These are phyloP conservation scores for Lepidium africanum DNA, from an alignment of 345 rosid genomes.

Conservation along the genomic window DNA sequence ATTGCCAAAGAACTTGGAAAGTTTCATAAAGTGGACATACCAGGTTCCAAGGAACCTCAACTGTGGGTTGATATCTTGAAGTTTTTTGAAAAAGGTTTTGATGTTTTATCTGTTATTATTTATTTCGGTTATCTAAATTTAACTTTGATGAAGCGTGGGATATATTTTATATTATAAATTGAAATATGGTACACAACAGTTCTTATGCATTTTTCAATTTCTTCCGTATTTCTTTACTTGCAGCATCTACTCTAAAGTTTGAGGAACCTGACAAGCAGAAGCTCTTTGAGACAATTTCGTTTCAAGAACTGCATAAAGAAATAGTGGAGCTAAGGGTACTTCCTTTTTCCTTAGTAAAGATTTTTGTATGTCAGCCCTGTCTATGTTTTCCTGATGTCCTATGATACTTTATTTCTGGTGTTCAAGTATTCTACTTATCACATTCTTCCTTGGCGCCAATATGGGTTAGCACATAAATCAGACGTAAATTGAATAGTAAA, in stretches of 20 bases:
- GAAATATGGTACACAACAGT: not conserved
- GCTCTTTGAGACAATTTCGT: conserved; percentile 60
- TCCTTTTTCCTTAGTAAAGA: not conserved
- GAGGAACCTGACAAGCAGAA: conserved; percentile 62
- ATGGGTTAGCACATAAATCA: not conserved
- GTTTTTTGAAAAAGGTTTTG: conserved; percentile 74
- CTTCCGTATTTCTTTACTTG: conserved; percentile 12
- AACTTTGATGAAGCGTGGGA: not conserved
- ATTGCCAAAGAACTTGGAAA: conserved; percentile 76
- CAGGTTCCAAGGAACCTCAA: conserved; percentile 91
- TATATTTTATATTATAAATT: not conserved
- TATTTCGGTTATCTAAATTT: not conserved
- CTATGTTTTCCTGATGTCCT: conserved; percentile 2
- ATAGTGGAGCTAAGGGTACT: conserved; percentile 65
- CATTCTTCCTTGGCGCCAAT: not conserved
- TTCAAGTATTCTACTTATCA: not conserved
- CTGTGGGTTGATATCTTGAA: conserved; percentile 80
- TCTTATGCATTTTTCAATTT: conserved; percentile 3
- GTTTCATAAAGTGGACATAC: conserved; percentile 79
- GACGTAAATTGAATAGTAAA: not conserved
- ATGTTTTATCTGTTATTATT: not conserved
- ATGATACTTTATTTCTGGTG: not conserved
- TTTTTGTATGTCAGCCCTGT: not conserved
- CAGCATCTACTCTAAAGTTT: conserved; percentile 72
- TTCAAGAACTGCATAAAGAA: conserved; percentile 61